These are phyloP conservation scores for Epicoccum nigrum DNA, from an alignment of 2,329 filamentous ascomycete species.

Conservation along the genomic window DNA sequence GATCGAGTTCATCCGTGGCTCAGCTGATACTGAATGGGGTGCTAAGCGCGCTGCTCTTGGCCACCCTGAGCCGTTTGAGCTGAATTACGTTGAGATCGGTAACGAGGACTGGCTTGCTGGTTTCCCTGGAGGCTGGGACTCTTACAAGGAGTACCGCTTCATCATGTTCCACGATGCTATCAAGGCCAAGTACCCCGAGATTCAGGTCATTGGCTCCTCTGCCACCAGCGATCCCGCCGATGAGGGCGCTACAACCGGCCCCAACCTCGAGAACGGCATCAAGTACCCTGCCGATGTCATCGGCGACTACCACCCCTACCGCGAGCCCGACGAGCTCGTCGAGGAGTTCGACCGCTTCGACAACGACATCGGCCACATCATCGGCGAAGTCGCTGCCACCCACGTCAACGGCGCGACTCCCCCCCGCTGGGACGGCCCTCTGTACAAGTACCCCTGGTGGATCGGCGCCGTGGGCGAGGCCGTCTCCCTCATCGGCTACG, in stretches of 20 bases:
- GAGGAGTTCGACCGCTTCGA: conserved; percentile 51
- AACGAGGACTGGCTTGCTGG: conserved; percentile 50
- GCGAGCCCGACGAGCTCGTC: conserved; percentile 52
- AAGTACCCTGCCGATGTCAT: conserved; percentile 27
- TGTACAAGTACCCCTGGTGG: conserved; percentile 46
- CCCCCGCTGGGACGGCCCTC: conserved; percentile 32
- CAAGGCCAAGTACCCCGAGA: conserved; percentile 42
- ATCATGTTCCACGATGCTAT: conserved; percentile 43
- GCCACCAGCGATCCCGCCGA: conserved; percentile 35
- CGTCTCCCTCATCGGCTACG: conserved; percentile 68
- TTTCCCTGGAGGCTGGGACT: conserved; percentile 34
- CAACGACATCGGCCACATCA: conserved; percentile 44
- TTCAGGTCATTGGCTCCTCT: conserved; percentile 45
- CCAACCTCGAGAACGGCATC: conserved; percentile 35
- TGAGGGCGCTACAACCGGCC: conserved; percentile 43
- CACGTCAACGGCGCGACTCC: conserved; percentile 38
- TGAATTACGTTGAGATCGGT: conserved; percentile 49
- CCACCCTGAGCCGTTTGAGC: conserved; percentile 45
- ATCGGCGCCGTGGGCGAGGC: conserved; percentile 68
- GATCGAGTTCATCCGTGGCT: conserved; percentile 44
- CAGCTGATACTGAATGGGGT: conserved; percentile 41
- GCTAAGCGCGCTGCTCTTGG: conserved; percentile 45
- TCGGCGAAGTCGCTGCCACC: conserved; percentile 46
- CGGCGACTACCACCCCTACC: conserved; percentile 53
- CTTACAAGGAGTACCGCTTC: conserved; percentile 43